phyloP scores from a whole-genome alignment of 768 basidiomycete genomes.

The Omphalotus guepiniiformis region DNA sequence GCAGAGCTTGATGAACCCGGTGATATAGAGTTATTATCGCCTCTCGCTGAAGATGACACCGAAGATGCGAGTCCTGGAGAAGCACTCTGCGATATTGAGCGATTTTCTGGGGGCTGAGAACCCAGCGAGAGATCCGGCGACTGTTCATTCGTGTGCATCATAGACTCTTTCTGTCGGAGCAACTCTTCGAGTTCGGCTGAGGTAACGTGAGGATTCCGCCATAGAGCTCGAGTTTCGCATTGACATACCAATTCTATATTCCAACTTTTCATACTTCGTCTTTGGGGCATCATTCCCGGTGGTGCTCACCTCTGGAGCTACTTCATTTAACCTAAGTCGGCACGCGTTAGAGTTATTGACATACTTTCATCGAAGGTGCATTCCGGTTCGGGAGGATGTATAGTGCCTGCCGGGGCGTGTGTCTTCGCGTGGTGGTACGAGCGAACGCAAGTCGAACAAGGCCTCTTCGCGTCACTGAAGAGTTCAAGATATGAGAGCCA shows the following conservation, averaged over 20 bases:
- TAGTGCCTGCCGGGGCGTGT: conserved; percentile 55
- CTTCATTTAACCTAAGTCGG: background rate
- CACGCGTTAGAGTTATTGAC: conserved; percentile 15
- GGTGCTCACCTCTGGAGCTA: conserved; percentile 40
- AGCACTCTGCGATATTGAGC: no score
- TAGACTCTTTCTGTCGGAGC: conserved; percentile 53
- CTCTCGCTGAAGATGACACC: no score
- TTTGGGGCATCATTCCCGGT: conserved; percentile 47
- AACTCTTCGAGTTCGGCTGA: conserved; percentile 65
- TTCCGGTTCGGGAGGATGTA: conserved; percentile 52
- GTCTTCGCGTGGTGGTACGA: conserved; percentile 67
- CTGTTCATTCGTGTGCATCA: no score
- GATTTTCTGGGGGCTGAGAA: no score
- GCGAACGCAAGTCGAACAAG: conserved; percentile 73
- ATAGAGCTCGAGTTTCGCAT: no score
- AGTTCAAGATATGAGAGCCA: conserved; percentile 3
- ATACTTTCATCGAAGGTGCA: conserved; percentile 77
- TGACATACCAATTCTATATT: conserved; percentile 66
- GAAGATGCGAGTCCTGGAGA: no score
- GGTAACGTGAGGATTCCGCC: background rate
- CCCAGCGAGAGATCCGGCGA: no score
- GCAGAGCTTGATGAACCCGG: no score
- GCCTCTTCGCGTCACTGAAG: conserved; percentile 66
- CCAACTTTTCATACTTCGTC: conserved; percentile 58
- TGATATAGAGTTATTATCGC: no score